Evolutionary conservation across 2,329 filamentous ascomycete species (phyloP).

Genomic region (Acrodontium crateriforme): DNA sequence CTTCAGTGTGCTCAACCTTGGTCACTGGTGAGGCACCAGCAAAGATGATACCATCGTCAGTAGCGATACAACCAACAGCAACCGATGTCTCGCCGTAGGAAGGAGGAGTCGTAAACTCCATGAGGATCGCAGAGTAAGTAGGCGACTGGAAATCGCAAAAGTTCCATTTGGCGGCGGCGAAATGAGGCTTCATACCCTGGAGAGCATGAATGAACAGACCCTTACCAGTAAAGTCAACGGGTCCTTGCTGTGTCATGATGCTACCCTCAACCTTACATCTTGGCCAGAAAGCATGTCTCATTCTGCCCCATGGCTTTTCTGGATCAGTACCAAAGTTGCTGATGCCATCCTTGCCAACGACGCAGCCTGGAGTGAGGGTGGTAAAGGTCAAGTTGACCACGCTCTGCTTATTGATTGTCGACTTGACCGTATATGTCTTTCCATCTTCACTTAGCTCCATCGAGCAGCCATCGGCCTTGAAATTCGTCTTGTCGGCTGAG

Average conservation of each 20-base stretch:
- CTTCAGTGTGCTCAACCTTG: conserved; percentile 53
- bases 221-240: conserved; percentile 67
- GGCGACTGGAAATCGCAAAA: conserved; percentile 85
- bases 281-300: conserved; percentile 93
- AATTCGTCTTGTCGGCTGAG: conserved; percentile 67
- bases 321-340: conserved; percentile 79
- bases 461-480: conserved; percentile 76
- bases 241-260: conserved; percentile 69
- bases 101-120: conserved; percentile 89
- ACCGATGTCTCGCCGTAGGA: conserved; percentile 83
- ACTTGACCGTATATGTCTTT: conserved; percentile 76
- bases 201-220: conserved; percentile 73
- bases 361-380: conserved; percentile 64
- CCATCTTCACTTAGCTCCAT: conserved; percentile 78
- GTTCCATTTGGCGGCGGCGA: conserved; percentile 82
- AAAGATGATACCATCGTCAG: conserved; percentile 65
- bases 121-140: conserved; percentile 74
- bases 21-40: conserved; percentile 52
- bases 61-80: conserved; percentile 67
- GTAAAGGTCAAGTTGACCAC: conserved; percentile 79
- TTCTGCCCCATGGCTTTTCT: conserved; percentile 73
- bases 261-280: conserved; percentile 68
- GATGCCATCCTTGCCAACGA: conserved; percentile 70
- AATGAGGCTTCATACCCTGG: conserved; percentile 98
- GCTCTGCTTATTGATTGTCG: conserved; percentile 63